Base-by-base conservation (phyloP, 148 eudicot species). In the Beta vulgaris region DNA sequence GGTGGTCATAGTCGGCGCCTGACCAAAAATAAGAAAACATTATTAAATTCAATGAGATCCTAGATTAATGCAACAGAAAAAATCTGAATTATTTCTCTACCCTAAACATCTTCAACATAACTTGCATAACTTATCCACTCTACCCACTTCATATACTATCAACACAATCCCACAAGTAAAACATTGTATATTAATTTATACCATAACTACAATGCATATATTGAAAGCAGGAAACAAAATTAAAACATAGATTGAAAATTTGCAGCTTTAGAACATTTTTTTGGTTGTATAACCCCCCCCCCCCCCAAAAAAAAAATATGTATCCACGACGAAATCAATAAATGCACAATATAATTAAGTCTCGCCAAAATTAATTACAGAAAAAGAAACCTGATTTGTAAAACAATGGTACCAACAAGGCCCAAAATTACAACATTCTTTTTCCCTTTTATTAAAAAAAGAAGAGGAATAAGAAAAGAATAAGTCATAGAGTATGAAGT, bases 401-500 rank as follows among this genome's bases (percentile, higher is more conserved):
- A 18, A 66, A 53, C 16, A 29, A 40, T 18, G 71, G 49, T 11
- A 74, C 35, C 42, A 49, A 74, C n/a, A n/a, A n/a, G n/a, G 77
- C 59, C 69, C 82, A 28, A 68, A 68, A 39, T 46, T 46, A 67
- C 40, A 39, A 34, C 64, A 46, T 13, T 11, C 1, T n/a, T n/a
- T n/a, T 7, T 14, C 46, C 31, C 36, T 13, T 29, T 26, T 18
- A 37, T 53, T 28, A n/a, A 42, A 63, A 28, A 43, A 44, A 53
- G 40, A 64, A 40, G 34, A 61, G 18, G 25, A 18, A 42, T 67
- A 68, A 42, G 62, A 61, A 68, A 43, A 72, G 55, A 77, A 75
- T n/a, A n/a, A n/a, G n/a, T n/a, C 91, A 68, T 88, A 93, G 97
- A 81, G 81, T 87, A 0, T 90, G 97, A 68, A 94, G 77, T 54